A percentile compares a stretch with the other conserved stretches of the same genome.
Conservation (phyloP, 1,284 basidiomycete genomes). For the Tylopilus sp. region DNA sequence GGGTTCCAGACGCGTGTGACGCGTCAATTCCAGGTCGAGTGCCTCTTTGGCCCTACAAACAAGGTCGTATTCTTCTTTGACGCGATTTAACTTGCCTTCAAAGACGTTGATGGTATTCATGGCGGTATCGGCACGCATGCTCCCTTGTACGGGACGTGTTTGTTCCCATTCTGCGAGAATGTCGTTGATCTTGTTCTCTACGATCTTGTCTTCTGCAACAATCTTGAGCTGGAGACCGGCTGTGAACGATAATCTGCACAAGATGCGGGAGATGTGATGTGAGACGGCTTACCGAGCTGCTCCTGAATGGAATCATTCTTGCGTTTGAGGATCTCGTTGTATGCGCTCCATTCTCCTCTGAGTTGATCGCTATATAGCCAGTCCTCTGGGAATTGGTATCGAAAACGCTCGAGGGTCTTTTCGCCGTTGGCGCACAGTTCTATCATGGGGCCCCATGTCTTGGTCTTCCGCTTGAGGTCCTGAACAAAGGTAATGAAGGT, state of each 20-base stretch:
- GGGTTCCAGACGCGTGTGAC: constrained; percentile 89
- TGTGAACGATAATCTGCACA: constrained; percentile 30
- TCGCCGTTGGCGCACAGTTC: constrained; percentile 92
- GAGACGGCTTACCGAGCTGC: constrained; percentile 67
- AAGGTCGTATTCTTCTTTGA: constrained; percentile 92
- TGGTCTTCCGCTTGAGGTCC: constrained; percentile 95
- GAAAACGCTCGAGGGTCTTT: constrained; percentile 94
- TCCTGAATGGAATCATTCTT: constrained; percentile 99
- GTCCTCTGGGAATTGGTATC: constrained; percentile 94
- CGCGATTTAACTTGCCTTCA: constrained; percentile 83
- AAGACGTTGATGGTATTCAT: constrained; percentile 95
- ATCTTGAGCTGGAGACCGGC: constrained; percentile 97
- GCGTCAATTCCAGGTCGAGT: constrained; percentile 86
- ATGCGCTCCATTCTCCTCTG: constrained; percentile 96
- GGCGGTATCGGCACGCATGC: constrained; percentile 91
- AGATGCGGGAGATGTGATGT: constrained; percentile 1
- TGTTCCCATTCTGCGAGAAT: constrained; percentile 93
- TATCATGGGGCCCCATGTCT: constrained; percentile 97
- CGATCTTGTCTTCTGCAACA: constrained; percentile 98
- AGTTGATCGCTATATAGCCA: constrained; percentile 99
- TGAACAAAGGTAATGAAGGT: constrained; percentile 99
- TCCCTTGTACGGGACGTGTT: constrained; percentile 93
- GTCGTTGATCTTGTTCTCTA: constrained; percentile 90
- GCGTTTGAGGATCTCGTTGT: constrained; percentile 95
- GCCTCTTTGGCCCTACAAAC: constrained; percentile 96